These are phyloP conservation scores for Aspergillus udagawae DNA, from an alignment of 2,329 filamentous ascomycete genomes.

Conservation along the genomic window DNA sequence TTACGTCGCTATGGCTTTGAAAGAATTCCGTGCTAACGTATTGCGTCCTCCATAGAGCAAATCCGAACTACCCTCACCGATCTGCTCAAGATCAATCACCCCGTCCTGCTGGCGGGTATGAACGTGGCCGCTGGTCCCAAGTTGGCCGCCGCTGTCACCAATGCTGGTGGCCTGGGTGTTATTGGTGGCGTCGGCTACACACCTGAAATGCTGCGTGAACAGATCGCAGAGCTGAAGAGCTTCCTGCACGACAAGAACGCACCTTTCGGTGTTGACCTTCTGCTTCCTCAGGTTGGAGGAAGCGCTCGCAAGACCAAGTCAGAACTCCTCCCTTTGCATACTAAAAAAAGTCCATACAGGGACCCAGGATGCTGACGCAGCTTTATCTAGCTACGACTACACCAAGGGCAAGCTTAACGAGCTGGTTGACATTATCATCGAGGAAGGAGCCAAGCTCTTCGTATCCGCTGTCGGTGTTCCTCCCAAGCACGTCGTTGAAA, in stretches of 20 bases:
- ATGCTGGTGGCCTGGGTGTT: constrained; percentile 93
- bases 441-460: constrained; percentile 86
- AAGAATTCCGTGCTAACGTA: constrained; percentile 19
- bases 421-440: constrained; percentile 87
- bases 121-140: constrained; percentile 97
- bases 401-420: constrained; percentile 97
- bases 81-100: constrained; percentile 97
- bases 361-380: constrained; percentile 8
- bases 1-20: constrained; percentile 1
- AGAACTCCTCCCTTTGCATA: constrained; percentile 15
- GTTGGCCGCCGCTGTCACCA: constrained; percentile 93
- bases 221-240: constrained; percentile 86
- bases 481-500: constrained; percentile 82
- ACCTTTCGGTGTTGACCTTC: constrained; percentile 43
- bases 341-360: neutral
- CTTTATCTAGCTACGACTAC: constrained; percentile 79
- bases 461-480: constrained; percentile 95
- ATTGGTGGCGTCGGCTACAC: constrained; percentile 91
- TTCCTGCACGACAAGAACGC: constrained; percentile 18
- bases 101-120: constrained; percentile 94
- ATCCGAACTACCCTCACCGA: constrained; percentile 91
- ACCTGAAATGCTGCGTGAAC: constrained; percentile 92
- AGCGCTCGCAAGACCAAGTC: constrained; percentile 92
- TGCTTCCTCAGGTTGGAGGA: constrained; percentile 91
- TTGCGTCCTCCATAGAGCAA: constrained; percentile 56